phyloP scores from a whole-genome alignment of 1,284 basidiomycete species.

The Takashimella tepidaria region DNA sequence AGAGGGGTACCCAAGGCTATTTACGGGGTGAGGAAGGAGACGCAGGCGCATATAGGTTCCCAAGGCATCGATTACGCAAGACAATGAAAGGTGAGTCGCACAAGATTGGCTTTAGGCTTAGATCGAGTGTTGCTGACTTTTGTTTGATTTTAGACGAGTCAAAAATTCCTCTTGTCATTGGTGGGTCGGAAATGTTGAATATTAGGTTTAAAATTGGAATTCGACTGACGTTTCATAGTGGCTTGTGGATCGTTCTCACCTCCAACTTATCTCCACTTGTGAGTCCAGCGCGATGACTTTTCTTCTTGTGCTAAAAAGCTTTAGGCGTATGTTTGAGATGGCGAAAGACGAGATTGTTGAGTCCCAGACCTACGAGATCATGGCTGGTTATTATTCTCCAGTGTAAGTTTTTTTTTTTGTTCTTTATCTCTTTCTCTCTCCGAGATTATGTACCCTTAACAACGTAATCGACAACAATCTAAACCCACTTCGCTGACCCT shows the following conservation, averaged over 20 bases:
- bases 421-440: not conserved
- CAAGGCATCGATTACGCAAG: slow-evolving; percentile 45
- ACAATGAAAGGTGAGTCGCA: slow-evolving; percentile 47
- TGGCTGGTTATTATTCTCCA: slow-evolving; percentile 90
- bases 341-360: slow-evolving; percentile 91
- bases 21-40: slow-evolving; percentile 30
- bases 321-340: slow-evolving; percentile 97
- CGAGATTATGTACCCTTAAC: too few relatives aligned
- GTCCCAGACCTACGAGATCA: slow-evolving; percentile 86
- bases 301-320: slow-evolving; percentile 65
- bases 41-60: slow-evolving; percentile 45
- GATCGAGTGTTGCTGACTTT: slow-evolving; percentile 2
- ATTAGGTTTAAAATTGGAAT: not conserved
- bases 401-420: slow-evolving; percentile 53
- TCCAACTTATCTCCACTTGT: slow-evolving; percentile 55
- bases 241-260: slow-evolving; percentile 56
- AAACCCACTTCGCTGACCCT: not conserved
- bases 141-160: slow-evolving; percentile 41
- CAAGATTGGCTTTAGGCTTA: slow-evolving; percentile 5
- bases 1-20: slow-evolving; percentile 36
- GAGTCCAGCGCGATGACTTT: too few relatives aligned
- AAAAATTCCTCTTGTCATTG: slow-evolving; percentile 50
- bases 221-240: slow-evolving; percentile 29
- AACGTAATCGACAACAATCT: not conserved
- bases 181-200: slow-evolving; percentile 22